Base-by-base conservation (phyloP, 164 flowering plant genomes). In the Magnolia kwangsiensis region DNA sequence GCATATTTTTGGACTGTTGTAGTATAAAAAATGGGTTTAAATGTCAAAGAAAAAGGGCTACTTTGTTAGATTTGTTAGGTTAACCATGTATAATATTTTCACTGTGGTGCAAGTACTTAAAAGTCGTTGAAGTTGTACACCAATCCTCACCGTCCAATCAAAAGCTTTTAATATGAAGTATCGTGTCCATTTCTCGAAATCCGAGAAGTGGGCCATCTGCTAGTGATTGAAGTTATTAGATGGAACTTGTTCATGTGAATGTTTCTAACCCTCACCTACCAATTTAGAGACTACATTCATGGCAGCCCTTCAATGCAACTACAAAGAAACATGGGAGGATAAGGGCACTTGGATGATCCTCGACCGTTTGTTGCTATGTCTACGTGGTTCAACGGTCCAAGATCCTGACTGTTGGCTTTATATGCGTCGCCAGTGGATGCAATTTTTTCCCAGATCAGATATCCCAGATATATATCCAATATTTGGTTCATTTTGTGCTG, bases 181-280 rank as follows among this genome's bases (percentile, higher is more conserved):
- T 13, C 63, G 14, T 8, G 19, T 59, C 63, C 4, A 59, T 19
- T 59, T 59, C 63, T 59, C n/a, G 63, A 59, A 59, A 37, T 59
- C n/a, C n/a, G 63, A 59, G n/a, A 59, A 59, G 63, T 59, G 63
- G 63, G n/a, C 63, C 63, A 59, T 59, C 18, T 59, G 63, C 63
- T 59, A 59, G 63, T 59, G 63, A 59, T 59, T 59, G 63, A 59
- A 59, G 63, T 59, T 19, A 59, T 59, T 59, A 19, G 63, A 59
- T 59, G 63, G 63, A 59, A 59, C 18, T 19, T 59, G 63, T 59
- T 59, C 63, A 59, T 59, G 63, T 59, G 63, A 59, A 19, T 59
- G 63, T 19, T 19, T 59, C 63, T 59, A 59, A 59, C 63, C n/a
- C n/a, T 59, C 19, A 59, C 14, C 63, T 19, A 59, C 63, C n/a